Base-by-base conservation (phyloP, 2,329 filamentous ascomycete genomes). In the Pseudogymnoascus sp. region DNA sequence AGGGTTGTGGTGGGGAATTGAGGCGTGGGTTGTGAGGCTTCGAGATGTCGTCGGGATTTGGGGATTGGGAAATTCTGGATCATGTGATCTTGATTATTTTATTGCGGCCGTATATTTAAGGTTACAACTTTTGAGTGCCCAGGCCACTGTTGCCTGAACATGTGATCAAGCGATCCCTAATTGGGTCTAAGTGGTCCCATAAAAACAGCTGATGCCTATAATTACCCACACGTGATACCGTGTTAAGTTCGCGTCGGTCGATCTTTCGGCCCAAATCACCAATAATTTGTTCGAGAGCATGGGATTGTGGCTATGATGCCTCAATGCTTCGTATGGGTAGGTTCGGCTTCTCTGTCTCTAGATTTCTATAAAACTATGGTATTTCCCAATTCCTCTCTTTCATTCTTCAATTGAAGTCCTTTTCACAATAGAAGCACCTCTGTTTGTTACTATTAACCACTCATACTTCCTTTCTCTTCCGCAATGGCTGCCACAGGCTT, bases 1-100 rank as follows among this genome's bases (percentile, higher is more conserved):
- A 63, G 53, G 63, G 59, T 16, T 62, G 40, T 59, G 31, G 21
- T 60, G 38, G 18, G 59, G 38, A 16, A 60, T 38, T 60, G 59
- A 42, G 34, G 36, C 34, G 23, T 42, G 38, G 25, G 18, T 56
- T n/a, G 49, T 56, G n/a, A 34, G 18, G 34, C 7, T 60, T 38
- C 11, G 18, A 25, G 59, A 42, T 42, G 59, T 16, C 34, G 59
- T 38, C 59, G 34, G 34, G 34, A 25, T 16, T 38, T 60, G 12
- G 36, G 21, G 16, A 42, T 38, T 42, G 34, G 59, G 59, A 60
- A 60, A 60, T 40, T 60, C 7, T 25, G 2, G 59, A 4, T 60
- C 59, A 60, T 42, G 59, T 60, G 59, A 56, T 34, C 11, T 18
- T 11, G 8, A 56, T 7, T 56, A 21, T 56, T 56, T 56, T 34